Evolutionary conservation across 257 asterid species (phyloP).

Genomic region (Przewalskia tangutica): DNA sequence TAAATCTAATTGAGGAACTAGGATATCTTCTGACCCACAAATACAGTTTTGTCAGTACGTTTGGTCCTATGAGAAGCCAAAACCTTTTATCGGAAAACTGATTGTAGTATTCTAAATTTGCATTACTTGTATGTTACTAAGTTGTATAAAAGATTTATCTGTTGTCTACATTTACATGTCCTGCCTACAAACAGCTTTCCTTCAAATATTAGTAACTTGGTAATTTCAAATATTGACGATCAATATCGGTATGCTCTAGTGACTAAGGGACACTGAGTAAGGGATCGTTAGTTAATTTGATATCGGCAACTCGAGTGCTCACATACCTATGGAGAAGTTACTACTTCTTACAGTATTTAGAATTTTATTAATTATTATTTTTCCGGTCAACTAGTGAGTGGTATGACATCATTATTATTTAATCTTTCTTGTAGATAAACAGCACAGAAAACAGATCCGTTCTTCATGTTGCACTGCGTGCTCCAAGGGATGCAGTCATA

Average conservation of each 20-base stretch:
- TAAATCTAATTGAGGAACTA: not conserved
- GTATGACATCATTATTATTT: constrained; percentile 7
- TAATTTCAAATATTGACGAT: not conserved
- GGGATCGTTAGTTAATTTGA: not conserved
- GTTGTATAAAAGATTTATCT: not conserved
- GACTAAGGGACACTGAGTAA: not conserved
- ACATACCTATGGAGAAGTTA: not conserved
- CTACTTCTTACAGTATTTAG: not conserved
- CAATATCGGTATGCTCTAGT: not conserved
- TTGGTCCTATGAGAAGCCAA: not conserved
- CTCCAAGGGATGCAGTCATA: constrained; percentile 72
- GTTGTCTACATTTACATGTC: not conserved
- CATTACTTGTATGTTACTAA: not conserved
- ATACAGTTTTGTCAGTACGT: not conserved
- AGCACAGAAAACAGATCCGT: constrained; percentile 92
- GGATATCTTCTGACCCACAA: not conserved
- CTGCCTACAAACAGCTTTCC: not conserved
- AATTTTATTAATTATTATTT: not conserved
- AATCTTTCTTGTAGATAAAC: constrained; percentile 53
- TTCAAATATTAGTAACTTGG: not conserved
- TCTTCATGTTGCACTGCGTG: constrained; percentile 95
- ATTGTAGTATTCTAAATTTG: not conserved
- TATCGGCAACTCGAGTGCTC: not conserved
- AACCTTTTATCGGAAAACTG: not conserved
- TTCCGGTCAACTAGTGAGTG: not conserved